phyloP scores from a whole-genome alignment of 2,329 filamentous ascomycete genomes.

The Arthrobotrys musiformis region DNA sequence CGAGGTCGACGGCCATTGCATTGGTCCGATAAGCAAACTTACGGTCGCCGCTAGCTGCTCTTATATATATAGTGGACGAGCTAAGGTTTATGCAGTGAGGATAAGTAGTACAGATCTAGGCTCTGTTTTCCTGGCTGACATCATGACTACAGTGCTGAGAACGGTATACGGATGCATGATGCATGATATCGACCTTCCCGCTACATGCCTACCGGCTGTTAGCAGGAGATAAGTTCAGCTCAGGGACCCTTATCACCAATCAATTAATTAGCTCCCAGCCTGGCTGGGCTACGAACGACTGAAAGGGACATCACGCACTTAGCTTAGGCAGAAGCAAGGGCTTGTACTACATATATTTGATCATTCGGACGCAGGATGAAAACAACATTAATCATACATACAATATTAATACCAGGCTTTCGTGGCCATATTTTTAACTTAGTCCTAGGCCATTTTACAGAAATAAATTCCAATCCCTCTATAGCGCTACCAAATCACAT shows the following conservation, averaged over 20 bases:
- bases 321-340: not conserved
- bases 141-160: not conserved
- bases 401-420: too few species aligned
- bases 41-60: too few species aligned
- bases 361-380: not conserved
- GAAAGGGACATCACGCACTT: not conserved
- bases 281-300: not conserved
- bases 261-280: not conserved
- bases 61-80: not conserved
- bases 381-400: not conserved
- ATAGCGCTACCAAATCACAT: not conserved
- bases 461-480: not conserved
- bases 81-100: not conserved
- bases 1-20: not conserved
- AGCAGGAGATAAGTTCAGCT: not conserved
- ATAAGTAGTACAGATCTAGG: constrained; percentile 6
- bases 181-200: too few species aligned
- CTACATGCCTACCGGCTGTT: not conserved
- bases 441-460: not conserved
- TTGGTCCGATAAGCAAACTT: constrained; percentile 4
- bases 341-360: not conserved
- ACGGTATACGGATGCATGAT: not conserved
- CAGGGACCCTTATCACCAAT: not conserved
- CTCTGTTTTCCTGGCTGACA: constrained; percentile 1
- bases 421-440: not conserved